Conservation (phyloP, 768 basidiomycete species). For the Fomitopsis serialis region DNA sequence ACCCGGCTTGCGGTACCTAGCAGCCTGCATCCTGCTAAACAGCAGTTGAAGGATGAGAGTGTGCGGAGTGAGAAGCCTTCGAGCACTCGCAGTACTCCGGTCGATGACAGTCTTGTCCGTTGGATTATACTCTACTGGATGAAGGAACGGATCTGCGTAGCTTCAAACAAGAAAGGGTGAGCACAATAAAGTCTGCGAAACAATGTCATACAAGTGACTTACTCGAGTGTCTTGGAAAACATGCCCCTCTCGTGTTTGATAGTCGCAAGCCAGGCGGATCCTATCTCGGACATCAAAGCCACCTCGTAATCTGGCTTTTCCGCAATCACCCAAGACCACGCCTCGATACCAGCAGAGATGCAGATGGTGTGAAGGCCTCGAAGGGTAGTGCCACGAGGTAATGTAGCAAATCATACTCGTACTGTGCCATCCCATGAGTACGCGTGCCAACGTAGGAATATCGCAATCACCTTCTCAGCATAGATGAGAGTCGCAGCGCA, state of each 20-base stretch:
- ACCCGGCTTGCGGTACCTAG: slow-evolving; percentile 78
- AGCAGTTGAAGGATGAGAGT: slow-evolving; percentile 80
- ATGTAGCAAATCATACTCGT: slow-evolving; percentile 80
- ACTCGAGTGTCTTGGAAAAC: slow-evolving; percentile 83
- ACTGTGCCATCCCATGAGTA: slow-evolving; percentile 38
- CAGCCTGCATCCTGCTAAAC: slow-evolving; percentile 89
- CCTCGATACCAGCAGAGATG: slow-evolving; percentile 87
- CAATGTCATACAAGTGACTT: slow-evolving; percentile 21
- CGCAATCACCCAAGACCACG: slow-evolving; percentile 94
- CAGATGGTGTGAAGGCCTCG: slow-evolving; percentile 80
- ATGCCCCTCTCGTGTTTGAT: slow-evolving; percentile 76
- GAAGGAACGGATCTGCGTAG: slow-evolving; percentile 82
- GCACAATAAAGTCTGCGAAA: not conserved
- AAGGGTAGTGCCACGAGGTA: slow-evolving; percentile 87
- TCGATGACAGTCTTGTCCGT: slow-evolving; percentile 84
- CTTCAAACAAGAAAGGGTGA: slow-evolving; percentile 35
- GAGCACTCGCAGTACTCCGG: slow-evolving; percentile 60
- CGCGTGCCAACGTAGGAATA: not conserved
- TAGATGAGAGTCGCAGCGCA: slow-evolving; percentile 81
- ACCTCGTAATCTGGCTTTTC: slow-evolving; percentile 81
- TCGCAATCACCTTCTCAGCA: slow-evolving; percentile 45
- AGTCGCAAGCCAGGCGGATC: slow-evolving; percentile 82
- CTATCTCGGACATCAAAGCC: slow-evolving; percentile 77
- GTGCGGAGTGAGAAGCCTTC: slow-evolving; percentile 78
- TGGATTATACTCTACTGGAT: slow-evolving; percentile 83